A percentile compares a stretch with the other conserved stretches of the same genome.
Evolutionary conservation across 768 basidiomycete species (phyloP).

Genomic region (Phaffia tasmanica): DNA sequence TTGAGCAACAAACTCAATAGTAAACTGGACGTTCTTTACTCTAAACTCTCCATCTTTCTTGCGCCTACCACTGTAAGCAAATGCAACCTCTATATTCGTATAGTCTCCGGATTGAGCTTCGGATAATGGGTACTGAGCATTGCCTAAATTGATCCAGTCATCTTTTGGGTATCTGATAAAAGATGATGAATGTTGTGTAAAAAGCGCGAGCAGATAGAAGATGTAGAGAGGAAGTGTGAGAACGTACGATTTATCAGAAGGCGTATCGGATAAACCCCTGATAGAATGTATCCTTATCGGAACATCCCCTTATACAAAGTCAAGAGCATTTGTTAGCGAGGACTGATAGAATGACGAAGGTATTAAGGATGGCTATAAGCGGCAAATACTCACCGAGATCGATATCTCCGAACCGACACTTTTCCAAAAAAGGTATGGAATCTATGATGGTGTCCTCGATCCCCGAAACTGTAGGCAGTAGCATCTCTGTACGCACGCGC

Average conservation of each 20-base stretch:
- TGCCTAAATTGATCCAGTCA: constrained; percentile 37
- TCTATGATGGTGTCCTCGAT: constrained; percentile 43
- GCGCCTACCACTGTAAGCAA: constrained; percentile 54
- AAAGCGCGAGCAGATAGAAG: too few relatives aligned
- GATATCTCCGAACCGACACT: too few relatives aligned
- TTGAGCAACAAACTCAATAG: constrained; percentile 59
- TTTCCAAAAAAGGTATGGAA: constrained; percentile 43
- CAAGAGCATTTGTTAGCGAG: too few relatives aligned
- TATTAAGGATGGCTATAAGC: too few relatives aligned
- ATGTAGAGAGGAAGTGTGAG: too few relatives aligned
- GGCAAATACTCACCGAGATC: too few relatives aligned
- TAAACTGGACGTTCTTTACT: constrained; percentile 52
- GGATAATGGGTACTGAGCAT: constrained; percentile 26
- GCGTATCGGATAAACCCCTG: constrained; percentile 49
- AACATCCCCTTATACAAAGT: constrained; percentile 47
- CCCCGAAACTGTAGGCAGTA: constrained; percentile 44
- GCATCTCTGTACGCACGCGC: constrained; percentile 17
- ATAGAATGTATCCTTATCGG: constrained; percentile 61
- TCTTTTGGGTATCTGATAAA: constrained; percentile 27
- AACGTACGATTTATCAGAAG: constrained; percentile 43
- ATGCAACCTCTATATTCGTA: constrained; percentile 57
- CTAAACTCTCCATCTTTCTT: constrained; percentile 43
- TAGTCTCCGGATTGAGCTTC: constrained; percentile 41
- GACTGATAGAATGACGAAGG: too few relatives aligned
- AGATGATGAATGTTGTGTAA: too few relatives aligned